Percentiles rank a stretch among this genome's conserved stretches.
phyloP scores from a whole-genome alignment of 2,329 filamentous ascomycete genomes.

The Aureobasidium sp. region DNA sequence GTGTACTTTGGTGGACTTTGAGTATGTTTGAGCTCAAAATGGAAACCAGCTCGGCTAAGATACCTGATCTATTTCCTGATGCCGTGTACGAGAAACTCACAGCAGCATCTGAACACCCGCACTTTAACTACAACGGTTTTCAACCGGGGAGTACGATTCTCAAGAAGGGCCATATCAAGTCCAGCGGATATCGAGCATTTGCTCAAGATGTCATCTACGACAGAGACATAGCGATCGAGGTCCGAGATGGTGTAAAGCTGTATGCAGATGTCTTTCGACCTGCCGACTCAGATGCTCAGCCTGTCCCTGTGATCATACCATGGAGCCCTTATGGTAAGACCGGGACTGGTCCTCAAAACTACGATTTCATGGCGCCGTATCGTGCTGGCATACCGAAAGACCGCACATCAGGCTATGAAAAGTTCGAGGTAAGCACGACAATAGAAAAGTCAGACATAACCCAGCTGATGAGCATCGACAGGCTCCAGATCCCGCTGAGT shows the following conservation, averaged over 20 bases:
- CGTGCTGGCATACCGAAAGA: not conserved
- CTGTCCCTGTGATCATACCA: conserved; percentile 36
- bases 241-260: conserved; percentile 36
- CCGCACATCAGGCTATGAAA: not conserved
- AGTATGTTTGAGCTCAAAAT: too few relatives aligned
- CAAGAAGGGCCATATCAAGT: not conserved
- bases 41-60: not conserved
- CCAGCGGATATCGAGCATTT: not conserved
- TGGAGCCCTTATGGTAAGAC: conserved; percentile 42
- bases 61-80: not conserved
- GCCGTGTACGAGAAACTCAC: not conserved
- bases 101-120: not conserved
- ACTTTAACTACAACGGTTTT: not conserved
- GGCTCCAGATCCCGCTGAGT: conserved; percentile 30
- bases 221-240: conserved; percentile 38
- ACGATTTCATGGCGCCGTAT: not conserved
- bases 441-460: too few relatives aligned
- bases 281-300: conserved; percentile 24
- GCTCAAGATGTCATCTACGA: conserved; percentile 29
- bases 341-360: not conserved
- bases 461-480: not conserved
- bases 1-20: too few relatives aligned
- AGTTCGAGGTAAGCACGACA: not conserved
- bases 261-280: conserved; percentile 42
- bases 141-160: not conserved